Evolutionary conservation across 1,284 basidiomycete genomes (phyloP).

Genomic region (Lentinus polychrous): DNA sequence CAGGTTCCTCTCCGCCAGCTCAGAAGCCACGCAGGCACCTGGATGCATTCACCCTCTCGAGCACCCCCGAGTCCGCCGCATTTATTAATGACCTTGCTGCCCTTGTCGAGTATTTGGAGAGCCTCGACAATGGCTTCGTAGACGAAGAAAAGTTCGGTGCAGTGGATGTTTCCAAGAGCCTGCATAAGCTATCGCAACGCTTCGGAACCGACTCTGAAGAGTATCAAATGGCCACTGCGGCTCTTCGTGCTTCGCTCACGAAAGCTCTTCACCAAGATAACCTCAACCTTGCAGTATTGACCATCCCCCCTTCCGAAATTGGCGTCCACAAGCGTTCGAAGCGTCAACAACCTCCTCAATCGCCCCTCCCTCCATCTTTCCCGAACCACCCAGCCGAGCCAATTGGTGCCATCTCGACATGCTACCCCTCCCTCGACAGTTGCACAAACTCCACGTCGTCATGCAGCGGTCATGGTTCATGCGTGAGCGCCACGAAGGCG

Average conservation of each 20-base stretch:
- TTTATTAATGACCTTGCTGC: constrained; percentile 37
- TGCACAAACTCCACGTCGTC: constrained; percentile 56
- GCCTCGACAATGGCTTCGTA: constrained; percentile 25
- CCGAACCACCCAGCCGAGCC: constrained; percentile 42
- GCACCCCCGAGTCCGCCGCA: constrained; percentile 30
- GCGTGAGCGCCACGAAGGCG: constrained; percentile 50
- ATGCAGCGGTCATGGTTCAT: constrained; percentile 68
- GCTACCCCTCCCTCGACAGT: constrained; percentile 45
- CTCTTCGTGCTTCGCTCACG: constrained; percentile 39
- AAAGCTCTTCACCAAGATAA: constrained; percentile 30
- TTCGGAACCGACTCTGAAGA: constrained; percentile 47
- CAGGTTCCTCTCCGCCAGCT: background rate
- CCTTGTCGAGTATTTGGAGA: constrained; percentile 46
- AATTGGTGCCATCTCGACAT: constrained; percentile 56
- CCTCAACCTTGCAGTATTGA: constrained; percentile 48
- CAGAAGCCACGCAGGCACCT: constrained; percentile 29
- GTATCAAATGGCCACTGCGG: constrained; percentile 39
- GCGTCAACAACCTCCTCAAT: constrained; percentile 36
- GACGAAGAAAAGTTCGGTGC: constrained; percentile 49
- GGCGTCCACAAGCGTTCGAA: constrained; percentile 21
- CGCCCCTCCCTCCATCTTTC: constrained; percentile 39
- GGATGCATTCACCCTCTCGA: constrained; percentile 33
- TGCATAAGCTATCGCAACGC: constrained; percentile 38
- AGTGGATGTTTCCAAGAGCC: constrained; percentile 42
- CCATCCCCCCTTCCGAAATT: constrained; percentile 27